A percentile compares a stretch with the other conserved stretches of the same genome.
Evolutionary conservation across 164 flowering plant species (phyloP).

Genomic region (Aristolochia contorta): DNA sequence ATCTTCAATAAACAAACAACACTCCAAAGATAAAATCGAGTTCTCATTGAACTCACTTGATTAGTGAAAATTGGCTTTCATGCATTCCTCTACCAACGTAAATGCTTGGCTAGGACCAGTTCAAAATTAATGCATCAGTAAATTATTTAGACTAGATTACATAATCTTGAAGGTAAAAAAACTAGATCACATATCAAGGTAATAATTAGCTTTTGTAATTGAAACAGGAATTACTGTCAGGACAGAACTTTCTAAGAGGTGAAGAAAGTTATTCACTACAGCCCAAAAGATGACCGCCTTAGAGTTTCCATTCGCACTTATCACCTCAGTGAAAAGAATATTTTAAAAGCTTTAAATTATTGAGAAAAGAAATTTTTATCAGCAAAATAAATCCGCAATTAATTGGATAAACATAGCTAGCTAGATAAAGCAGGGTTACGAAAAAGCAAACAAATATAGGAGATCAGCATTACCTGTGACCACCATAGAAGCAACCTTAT

Average conservation of each 20-base stretch:
- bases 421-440: too few relatives aligned
- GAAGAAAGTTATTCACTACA: too few relatives aligned
- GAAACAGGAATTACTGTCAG: too few relatives aligned
- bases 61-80: conserved; percentile 83
- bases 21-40: neutral
- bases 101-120: conserved; percentile 69
- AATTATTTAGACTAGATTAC: neutral
- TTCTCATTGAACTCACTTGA: conserved; percentile 55
- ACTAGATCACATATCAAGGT: neutral
- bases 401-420: too few relatives aligned
- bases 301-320: too few relatives aligned
- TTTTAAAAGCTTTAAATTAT: too few relatives aligned
- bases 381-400: too few relatives aligned
- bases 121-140: neutral
- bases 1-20: neutral
- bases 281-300: too few relatives aligned
- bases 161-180: neutral
- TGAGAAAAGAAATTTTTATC: too few relatives aligned
- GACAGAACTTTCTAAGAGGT: too few relatives aligned
- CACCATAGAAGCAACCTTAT: conserved; percentile 89
- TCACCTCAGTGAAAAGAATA: too few relatives aligned
- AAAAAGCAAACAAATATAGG: neutral
- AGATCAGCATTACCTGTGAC: conserved; percentile 72
- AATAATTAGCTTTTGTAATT: too few relatives aligned
- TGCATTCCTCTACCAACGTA: conserved; percentile 99